These are phyloP conservation scores for Ganoderma resinaceum DNA, from an alignment of 1,284 basidiomycete species.

Conservation along the genomic window DNA sequence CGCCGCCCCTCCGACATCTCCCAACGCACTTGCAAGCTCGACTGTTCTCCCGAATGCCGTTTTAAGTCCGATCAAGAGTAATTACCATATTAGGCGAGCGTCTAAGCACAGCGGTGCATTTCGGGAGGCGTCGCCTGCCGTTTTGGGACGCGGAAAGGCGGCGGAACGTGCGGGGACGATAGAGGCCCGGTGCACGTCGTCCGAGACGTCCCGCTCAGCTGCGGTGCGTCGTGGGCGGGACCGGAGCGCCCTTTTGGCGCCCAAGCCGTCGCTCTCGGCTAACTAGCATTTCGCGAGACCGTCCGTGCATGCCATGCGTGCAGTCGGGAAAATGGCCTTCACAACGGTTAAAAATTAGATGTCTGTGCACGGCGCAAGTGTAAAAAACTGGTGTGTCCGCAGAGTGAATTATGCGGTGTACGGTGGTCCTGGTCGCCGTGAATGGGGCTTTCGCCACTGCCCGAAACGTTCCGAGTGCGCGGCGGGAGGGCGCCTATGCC, in stretches of 20 bases:
- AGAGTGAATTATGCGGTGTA: not conserved
- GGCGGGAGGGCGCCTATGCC: not conserved
- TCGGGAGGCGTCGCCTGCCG: slow-evolving; percentile 16
- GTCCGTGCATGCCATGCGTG: not conserved
- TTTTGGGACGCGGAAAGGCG: slow-evolving; percentile 13
- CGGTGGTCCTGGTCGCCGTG: not conserved
- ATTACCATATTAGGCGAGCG: slow-evolving; percentile 14
- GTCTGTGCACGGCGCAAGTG: too few relatives aligned
- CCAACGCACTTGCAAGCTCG: not conserved
- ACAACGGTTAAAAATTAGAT: not conserved
- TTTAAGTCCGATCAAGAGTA: slow-evolving; percentile 19
- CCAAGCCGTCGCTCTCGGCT: too few relatives aligned
- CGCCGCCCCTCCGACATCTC: slow-evolving; percentile 13
- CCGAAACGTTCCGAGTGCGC: slow-evolving; percentile 21
- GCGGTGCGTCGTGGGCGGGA: not conserved
- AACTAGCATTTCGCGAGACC: too few relatives aligned
- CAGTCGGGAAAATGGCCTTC: not conserved
- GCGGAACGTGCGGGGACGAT: slow-evolving; percentile 16
- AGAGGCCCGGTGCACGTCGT: slow-evolving; percentile 1
- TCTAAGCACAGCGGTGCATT: slow-evolving; percentile 6
- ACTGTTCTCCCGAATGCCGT: slow-evolving; percentile 10
- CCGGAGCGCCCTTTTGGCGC: not conserved
- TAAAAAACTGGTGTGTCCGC: not conserved
- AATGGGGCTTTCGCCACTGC: not conserved
- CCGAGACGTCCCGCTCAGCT: slow-evolving; percentile 25